Evolutionary conservation across 805 yeast genomes (phyloP).

Genomic region (Starmerella vaccinii): DNA sequence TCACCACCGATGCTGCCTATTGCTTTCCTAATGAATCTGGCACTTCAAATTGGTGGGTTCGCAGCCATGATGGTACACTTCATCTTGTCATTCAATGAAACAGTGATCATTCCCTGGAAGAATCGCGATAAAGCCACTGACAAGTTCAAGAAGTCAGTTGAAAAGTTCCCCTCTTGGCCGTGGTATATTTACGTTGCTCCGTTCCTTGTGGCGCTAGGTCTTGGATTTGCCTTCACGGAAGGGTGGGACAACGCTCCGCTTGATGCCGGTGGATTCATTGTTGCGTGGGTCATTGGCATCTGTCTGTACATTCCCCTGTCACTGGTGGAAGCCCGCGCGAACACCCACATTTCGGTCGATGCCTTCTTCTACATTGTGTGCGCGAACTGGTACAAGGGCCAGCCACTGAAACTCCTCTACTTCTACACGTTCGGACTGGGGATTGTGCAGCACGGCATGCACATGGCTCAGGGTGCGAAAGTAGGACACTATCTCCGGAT

Average conservation of each 20-base stretch:
- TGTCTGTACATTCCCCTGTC: slow-evolving; percentile 52
- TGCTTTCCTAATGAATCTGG: slow-evolving; percentile 51
- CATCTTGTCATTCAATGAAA: slow-evolving; percentile 44
- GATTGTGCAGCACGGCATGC: slow-evolving; percentile 45
- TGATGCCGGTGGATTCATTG: slow-evolving; percentile 35
- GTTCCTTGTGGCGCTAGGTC: slow-evolving; percentile 28
- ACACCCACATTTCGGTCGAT: slow-evolving; percentile 47
- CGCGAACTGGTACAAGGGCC: slow-evolving; percentile 25
- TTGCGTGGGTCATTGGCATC: slow-evolving; percentile 45
- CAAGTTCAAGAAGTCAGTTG: slow-evolving; percentile 47
- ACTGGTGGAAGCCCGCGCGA: slow-evolving; percentile 56
- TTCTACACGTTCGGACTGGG: slow-evolving; percentile 45
- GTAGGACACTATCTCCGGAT: slow-evolving; percentile 55
- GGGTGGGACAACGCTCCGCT: slow-evolving; percentile 36
- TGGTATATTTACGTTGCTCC: slow-evolving; percentile 48
- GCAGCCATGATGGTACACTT: slow-evolving; percentile 52
- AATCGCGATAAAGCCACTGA: slow-evolving; percentile 35
- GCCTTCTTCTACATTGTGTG: slow-evolving; percentile 52
- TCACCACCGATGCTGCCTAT: slow-evolving; percentile 57
- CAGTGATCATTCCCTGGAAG: slow-evolving; percentile 36
- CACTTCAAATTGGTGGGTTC: slow-evolving; percentile 53
- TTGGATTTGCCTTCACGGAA: slow-evolving; percentile 29
- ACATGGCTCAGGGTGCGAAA: slow-evolving; percentile 39
- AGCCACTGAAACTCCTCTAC: slow-evolving; percentile 54
- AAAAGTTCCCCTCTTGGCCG: slow-evolving; percentile 48